Conservation (phyloP, 1,284 basidiomycete species). For the Puccinia triticina region DNA sequence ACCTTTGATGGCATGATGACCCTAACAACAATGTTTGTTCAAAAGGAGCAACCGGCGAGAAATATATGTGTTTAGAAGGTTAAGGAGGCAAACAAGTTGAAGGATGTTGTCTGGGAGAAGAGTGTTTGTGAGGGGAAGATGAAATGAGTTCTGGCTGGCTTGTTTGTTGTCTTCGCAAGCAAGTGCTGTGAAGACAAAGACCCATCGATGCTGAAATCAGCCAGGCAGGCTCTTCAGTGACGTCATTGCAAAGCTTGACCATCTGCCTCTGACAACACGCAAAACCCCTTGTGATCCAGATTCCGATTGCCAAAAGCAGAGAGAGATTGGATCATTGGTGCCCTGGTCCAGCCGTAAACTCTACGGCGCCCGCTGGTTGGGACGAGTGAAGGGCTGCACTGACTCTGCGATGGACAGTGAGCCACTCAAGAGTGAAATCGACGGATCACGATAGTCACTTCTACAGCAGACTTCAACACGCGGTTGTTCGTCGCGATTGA, state of each 20-base stretch:
- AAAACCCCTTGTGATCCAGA: not conserved
- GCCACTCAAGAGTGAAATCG: too few relatives aligned
- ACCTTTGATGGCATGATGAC: conserved; percentile 28
- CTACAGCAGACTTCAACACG: too few relatives aligned
- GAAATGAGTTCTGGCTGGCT: not conserved
- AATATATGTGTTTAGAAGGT: too few relatives aligned
- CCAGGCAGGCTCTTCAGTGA: not conserved
- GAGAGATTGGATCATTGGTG: not conserved
- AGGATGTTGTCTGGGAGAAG: not conserved
- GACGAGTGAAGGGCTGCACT: too few relatives aligned
- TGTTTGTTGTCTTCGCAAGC: not conserved
- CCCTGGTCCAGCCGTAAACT: not conserved
- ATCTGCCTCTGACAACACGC: not conserved
- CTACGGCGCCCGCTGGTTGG: too few relatives aligned
- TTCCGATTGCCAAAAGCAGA: not conserved
- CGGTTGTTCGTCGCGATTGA: too few relatives aligned
- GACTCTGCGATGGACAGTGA: too few relatives aligned
- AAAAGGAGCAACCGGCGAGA: conserved; percentile 3
- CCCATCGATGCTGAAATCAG: not conserved
- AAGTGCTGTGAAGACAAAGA: not conserved
- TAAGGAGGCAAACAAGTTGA: not conserved
- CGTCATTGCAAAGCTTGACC: not conserved
- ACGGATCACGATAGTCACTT: too few relatives aligned
- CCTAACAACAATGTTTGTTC: not conserved
- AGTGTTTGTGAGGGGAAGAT: not conserved